These are phyloP conservation scores for Physcia stellaris DNA, from an alignment of 495 filamentous ascomycete species.

Conservation along the genomic window DNA sequence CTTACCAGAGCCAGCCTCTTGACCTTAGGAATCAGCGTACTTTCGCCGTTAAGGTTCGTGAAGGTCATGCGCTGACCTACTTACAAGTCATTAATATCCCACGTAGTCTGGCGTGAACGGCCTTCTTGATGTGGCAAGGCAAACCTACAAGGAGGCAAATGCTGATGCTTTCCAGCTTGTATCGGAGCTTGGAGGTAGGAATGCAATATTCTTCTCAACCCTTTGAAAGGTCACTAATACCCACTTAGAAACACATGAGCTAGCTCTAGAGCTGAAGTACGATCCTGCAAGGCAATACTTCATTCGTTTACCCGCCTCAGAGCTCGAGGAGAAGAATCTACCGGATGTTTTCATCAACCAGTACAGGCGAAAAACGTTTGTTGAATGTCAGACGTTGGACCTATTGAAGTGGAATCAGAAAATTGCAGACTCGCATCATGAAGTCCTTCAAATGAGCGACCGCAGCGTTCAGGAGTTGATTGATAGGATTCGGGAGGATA, in stretches of 20 bases:
- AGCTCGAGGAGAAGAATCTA: conserved; percentile 47
- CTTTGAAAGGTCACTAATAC: too few species aligned
- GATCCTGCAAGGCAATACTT: conserved; percentile 70
- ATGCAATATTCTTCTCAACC: too few species aligned
- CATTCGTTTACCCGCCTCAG: conserved; percentile 50
- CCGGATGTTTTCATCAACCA: conserved; percentile 68
- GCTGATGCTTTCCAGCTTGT: conserved; percentile 62
- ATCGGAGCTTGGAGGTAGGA: conserved; percentile 45
- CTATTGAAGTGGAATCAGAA: conserved; percentile 65
- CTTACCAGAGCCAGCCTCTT: conserved; percentile 64
- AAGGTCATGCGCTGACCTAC: neutral
- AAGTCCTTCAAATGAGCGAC: conserved; percentile 64
- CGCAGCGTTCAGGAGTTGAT: conserved; percentile 57
- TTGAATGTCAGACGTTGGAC: conserved; percentile 77
- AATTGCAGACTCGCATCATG: conserved; percentile 64
- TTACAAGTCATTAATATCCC: neutral
- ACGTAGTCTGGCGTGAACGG: conserved; percentile 62
- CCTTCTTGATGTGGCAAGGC: conserved; percentile 73
- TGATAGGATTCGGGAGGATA: conserved; percentile 47
- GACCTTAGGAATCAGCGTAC: conserved; percentile 85
- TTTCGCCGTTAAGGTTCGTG: conserved; percentile 70
- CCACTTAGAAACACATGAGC: conserved; percentile 38
- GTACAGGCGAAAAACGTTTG: conserved; percentile 51
- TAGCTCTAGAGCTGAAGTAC: conserved; percentile 55
- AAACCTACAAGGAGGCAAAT: conserved; percentile 74